Conservation (phyloP, 1,284 basidiomycete species). For the Bondarzewia mesenterica region DNA sequence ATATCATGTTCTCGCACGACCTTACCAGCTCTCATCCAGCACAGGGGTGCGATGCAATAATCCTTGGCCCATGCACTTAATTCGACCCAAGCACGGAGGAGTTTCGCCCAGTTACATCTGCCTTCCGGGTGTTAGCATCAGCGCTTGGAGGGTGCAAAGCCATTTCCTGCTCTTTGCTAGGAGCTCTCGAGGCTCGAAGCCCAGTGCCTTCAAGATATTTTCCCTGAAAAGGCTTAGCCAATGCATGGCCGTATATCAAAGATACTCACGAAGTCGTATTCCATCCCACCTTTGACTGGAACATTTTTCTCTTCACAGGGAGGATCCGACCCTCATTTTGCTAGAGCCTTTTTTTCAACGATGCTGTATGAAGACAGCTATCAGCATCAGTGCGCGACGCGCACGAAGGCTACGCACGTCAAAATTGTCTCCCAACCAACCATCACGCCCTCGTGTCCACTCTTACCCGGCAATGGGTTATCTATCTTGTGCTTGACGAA, state of each 20-base stretch:
- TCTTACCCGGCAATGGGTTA: constrained; percentile 31
- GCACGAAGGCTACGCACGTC: constrained; percentile 34
- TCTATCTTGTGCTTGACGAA: constrained; percentile 32
- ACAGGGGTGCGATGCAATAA: not conserved
- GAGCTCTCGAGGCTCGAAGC: constrained; percentile 34
- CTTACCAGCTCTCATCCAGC: not conserved
- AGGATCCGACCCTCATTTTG: constrained; percentile 53
- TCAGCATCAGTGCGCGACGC: constrained; percentile 4
- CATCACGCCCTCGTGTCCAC: constrained; percentile 41
- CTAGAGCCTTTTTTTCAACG: constrained; percentile 67
- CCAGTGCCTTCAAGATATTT: constrained; percentile 51
- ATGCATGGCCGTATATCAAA: not conserved
- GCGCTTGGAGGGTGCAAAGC: constrained; percentile 48
- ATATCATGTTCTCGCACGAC: not conserved
- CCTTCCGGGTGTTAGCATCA: constrained; percentile 38
- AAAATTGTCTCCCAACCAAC: constrained; percentile 61
- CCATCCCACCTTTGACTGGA: constrained; percentile 64
- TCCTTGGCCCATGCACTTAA: constrained; percentile 48
- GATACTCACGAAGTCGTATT: constrained; percentile 44
- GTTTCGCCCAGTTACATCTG: constrained; percentile 42
- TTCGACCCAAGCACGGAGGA: constrained; percentile 74
- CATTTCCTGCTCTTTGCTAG: constrained; percentile 20
- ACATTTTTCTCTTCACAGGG: constrained; percentile 43
- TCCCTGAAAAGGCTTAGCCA: constrained; percentile 21
- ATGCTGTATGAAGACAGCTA: constrained; percentile 33